A percentile compares a stretch with the other conserved stretches of the same genome.
Evolutionary conservation across 768 basidiomycete species (phyloP).

Genomic region (Boletus insuetus): DNA sequence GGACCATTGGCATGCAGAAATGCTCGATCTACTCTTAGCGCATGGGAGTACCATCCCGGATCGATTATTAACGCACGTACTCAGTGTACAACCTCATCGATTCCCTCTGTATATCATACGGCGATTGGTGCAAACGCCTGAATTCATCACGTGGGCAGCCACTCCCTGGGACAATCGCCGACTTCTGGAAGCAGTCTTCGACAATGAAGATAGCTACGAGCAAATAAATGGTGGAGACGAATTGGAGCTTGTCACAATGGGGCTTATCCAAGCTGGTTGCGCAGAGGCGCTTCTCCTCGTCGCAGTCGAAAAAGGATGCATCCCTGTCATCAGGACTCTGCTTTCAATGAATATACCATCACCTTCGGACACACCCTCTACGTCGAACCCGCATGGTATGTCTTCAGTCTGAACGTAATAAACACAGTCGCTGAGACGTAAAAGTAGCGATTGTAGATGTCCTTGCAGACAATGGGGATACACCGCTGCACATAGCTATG

Average conservation of each 20-base stretch:
- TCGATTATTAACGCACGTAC: neutral
- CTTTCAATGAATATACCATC: neutral
- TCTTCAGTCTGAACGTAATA: no score
- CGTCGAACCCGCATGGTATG: neutral
- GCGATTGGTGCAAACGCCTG: neutral
- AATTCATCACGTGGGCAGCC: neutral
- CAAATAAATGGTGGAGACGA: neutral
- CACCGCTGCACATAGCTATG: conserved; percentile 4
- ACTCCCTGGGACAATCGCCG: neutral
- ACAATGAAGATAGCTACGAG: neutral
- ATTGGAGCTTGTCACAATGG: neutral
- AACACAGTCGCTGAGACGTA: neutral
- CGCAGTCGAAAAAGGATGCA: conserved; percentile 6
- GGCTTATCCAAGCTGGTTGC: neutral
- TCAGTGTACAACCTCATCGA: neutral
- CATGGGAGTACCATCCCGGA: neutral
- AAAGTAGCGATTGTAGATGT: neutral
- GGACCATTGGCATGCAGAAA: neutral
- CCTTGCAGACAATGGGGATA: conserved; percentile 3
- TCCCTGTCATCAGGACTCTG: neutral
- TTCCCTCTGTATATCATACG: conserved; percentile 6
- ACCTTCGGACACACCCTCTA: no score
- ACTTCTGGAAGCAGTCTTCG: conserved; percentile 1
- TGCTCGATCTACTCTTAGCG: conserved; percentile 3
- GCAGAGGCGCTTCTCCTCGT: neutral